Evolutionary conservation across 2,329 filamentous ascomycete species (phyloP), one percentile per base, ranked within the genome.

Genomic region (Drechslera avenae): DNA sequence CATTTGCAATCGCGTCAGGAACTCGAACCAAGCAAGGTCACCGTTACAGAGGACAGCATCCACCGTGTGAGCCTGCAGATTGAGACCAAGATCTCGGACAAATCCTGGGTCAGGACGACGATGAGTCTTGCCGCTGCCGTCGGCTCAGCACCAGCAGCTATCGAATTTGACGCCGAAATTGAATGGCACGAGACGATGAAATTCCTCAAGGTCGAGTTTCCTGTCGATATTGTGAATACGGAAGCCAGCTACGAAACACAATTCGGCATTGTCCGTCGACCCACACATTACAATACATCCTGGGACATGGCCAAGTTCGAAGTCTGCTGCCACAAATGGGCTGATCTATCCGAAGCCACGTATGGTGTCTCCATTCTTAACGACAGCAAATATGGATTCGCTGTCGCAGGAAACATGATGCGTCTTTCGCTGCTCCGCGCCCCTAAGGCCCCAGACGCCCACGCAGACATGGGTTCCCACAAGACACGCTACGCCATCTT

Each of bases 301-400:
- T 96, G 91, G 91, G 91, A 96, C 69, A 96, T 96, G 91, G 92
- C 92, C 67, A 96, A 96, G 68, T 97, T 97, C 64, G 92, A 97
- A 77, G 92, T 97, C 43, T 96, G 91, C 80, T 93, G 89, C 72
- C 92, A 97, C 78, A 93, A 92, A 71, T 97, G 90, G 79, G 92
- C 92, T 9, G 92, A 97, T 73, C 78, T 97, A 19, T 93, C 89
- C 0, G 92, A 97, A 73, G 81, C 89, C 66, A 88, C 87, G 45
- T 96, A 96, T 64, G 92, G 92, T 57, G 91, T 97, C 6, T 93
- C 90, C 2, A 89, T 97, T 56, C 82, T 97, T 52, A 97, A 97
- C 68, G 92, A 97, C 74, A 90, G 86, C 77, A 97, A 97, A 74
- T 97, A 96, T 69, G 93, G 93, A 14, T 97, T 97, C 69, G 93